phyloP scores from a whole-genome alignment of 2,329 filamentous ascomycete species.

The Alternaria brassicicola region DNA sequence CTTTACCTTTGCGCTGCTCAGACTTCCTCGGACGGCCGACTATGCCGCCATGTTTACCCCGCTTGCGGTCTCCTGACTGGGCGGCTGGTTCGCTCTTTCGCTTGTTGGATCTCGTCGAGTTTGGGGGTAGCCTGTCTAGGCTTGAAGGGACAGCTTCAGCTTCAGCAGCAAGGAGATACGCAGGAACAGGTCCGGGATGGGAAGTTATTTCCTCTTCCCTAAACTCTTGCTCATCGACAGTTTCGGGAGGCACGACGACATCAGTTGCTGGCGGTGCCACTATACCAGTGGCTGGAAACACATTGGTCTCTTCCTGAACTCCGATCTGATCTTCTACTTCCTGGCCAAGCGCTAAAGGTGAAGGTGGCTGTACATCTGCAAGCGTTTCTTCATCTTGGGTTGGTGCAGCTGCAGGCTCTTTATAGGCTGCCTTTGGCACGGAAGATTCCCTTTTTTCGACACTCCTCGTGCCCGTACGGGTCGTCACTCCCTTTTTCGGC shows the following conservation, averaged over 20 bases:
- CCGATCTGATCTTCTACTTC: neutral
- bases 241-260: neutral
- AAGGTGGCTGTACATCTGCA: neutral
- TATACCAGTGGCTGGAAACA: neutral
- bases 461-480: neutral
- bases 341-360: neutral
- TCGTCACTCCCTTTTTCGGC: neutral
- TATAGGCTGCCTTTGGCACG: neutral
- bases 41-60: slow-evolving; percentile 18
- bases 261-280: neutral
- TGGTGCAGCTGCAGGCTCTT: neutral
- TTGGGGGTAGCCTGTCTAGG: slow-evolving; percentile 28
- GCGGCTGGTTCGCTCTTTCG: slow-evolving; percentile 23
- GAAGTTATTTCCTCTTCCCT: neutral
- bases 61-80: slow-evolving; percentile 16
- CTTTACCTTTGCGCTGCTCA: neutral
- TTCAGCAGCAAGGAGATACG: slow-evolving; percentile 25
- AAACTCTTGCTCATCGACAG: neutral
- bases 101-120: slow-evolving; percentile 15
- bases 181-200: neutral
- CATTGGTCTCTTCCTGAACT: neutral
- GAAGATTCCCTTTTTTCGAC: neutral
- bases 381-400: neutral
- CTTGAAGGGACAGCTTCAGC: slow-evolving; percentile 27
- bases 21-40: slow-evolving; percentile 25